These are phyloP conservation scores for Penicillium decumbens DNA, from an alignment of 2,329 filamentous ascomycete species.

Conservation along the genomic window DNA sequence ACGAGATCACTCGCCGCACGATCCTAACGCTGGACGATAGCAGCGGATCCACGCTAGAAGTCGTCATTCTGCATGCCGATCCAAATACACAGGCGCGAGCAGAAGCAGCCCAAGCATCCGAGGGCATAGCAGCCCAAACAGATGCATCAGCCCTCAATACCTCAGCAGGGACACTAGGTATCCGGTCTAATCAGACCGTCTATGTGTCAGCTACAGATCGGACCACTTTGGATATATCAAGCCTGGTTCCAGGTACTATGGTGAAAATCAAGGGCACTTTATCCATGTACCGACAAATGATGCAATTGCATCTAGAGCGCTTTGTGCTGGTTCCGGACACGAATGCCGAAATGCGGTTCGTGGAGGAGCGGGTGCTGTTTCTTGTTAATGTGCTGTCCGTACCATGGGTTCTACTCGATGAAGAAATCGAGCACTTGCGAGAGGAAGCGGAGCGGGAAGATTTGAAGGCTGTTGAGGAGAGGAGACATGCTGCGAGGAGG, in stretches of 20 bases:
- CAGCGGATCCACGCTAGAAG: slow-evolving; percentile 55
- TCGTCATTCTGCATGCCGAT: slow-evolving; percentile 44
- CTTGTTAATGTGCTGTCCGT: slow-evolving; percentile 47
- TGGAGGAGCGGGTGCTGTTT: slow-evolving; percentile 50
- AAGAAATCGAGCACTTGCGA: slow-evolving; percentile 43
- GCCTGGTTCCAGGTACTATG: slow-evolving; percentile 48
- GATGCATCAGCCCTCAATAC: neutral
- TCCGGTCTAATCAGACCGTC: neutral
- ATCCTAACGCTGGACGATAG: slow-evolving; percentile 58
- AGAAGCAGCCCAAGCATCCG: slow-evolving; percentile 16
- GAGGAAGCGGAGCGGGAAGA: slow-evolving; percentile 41
- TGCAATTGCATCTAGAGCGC: slow-evolving; percentile 54
- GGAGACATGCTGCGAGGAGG: slow-evolving; percentile 28
- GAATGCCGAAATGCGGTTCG: slow-evolving; percentile 51
- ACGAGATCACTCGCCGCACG: slow-evolving; percentile 51
- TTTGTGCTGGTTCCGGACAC: slow-evolving; percentile 49
- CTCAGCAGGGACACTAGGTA: neutral
- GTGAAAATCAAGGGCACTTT: slow-evolving; percentile 57
- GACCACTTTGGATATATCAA: slow-evolving; percentile 44
- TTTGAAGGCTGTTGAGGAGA: slow-evolving; percentile 37
- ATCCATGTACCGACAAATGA: slow-evolving; percentile 46
- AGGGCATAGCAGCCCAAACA: slow-evolving; percentile 36
- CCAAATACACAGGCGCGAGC: neutral
- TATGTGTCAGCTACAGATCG: slow-evolving; percentile 28
- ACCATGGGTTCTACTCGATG: slow-evolving; percentile 50